A percentile compares a stretch with the other conserved stretches of the same genome.
Conservation (phyloP, 306 rosid species). For the Astragalus glycyphyllos region DNA sequence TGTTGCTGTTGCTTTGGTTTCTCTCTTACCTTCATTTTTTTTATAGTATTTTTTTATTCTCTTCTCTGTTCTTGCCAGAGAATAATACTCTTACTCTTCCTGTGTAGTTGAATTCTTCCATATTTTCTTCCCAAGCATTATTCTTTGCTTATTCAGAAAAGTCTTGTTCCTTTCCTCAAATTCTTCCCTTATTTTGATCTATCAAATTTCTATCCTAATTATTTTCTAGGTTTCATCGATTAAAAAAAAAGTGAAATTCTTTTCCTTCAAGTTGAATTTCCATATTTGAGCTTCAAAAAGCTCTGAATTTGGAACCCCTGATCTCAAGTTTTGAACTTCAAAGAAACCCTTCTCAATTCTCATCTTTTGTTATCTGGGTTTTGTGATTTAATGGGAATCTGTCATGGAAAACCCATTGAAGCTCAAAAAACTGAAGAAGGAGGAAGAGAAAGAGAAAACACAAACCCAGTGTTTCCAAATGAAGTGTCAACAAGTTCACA, state of each 20-base stretch:
- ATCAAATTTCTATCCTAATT: not conserved
- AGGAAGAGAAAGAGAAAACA: constrained; percentile 35
- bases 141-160: not conserved
- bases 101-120: not conserved
- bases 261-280: not conserved
- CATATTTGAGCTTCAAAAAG: not conserved
- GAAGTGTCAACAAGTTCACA: constrained; percentile 46
- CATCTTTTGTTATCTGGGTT: no score
- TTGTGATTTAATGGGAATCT: constrained; percentile 60
- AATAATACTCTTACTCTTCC: not conserved
- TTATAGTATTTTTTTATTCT: not conserved
- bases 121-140: not conserved
- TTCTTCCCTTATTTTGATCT: constrained; percentile 24
- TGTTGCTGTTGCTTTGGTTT: not conserved
- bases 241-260: not conserved
- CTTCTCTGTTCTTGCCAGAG: not conserved
- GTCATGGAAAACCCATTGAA: constrained; percentile 64
- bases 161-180: not conserved
- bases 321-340: no score
- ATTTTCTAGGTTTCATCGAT: constrained; percentile 36
- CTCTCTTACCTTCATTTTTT: not conserved
- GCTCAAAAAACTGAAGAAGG: constrained; percentile 31
- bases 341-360: no score
- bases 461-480: not conserved
- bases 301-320: no score